Conservation (phyloP, 73 alveolate genomes). For the Paramecium sexaurelia region DNA sequence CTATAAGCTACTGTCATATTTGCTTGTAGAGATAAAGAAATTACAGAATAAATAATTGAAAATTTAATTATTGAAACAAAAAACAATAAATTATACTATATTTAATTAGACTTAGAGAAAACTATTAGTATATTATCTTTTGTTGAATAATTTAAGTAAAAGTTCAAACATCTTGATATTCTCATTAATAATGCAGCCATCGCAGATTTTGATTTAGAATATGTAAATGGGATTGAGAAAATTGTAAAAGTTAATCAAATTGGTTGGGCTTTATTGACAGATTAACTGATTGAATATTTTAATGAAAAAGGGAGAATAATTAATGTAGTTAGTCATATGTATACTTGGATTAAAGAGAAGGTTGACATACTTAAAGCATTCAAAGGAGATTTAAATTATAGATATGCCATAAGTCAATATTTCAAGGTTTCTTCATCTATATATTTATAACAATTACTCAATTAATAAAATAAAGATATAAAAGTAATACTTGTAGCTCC, state of each 20-base stretch:
- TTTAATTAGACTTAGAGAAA: neutral
- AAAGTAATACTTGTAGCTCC: conserved; percentile 54
- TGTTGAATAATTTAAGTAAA: neutral
- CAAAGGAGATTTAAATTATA: neutral
- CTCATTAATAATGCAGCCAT: neutral
- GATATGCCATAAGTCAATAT: conserved; percentile 53
- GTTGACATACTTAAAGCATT: neutral
- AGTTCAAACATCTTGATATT: neutral
- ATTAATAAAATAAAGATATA: neutral
- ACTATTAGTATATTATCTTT: neutral
- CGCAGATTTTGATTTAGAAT: neutral
- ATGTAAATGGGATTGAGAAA: neutral
- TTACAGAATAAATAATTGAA: neutral
- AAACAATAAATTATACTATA: neutral
- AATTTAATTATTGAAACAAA: neutral
- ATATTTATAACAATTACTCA: neutral
- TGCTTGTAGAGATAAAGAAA: conserved; percentile 72
- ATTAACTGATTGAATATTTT: neutral
- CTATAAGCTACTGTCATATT: conserved; percentile 70
- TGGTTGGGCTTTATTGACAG: neutral
- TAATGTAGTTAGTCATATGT: neutral
- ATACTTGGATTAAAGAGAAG: neutral
- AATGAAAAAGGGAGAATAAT: neutral
- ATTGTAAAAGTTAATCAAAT: neutral
- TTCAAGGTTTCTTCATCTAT: conserved; percentile 37